Evolutionary conservation across 2,329 filamentous ascomycete genomes (phyloP), one percentile per base, ranked within the genome.

Genomic region (Triangularia verruculosa): DNA sequence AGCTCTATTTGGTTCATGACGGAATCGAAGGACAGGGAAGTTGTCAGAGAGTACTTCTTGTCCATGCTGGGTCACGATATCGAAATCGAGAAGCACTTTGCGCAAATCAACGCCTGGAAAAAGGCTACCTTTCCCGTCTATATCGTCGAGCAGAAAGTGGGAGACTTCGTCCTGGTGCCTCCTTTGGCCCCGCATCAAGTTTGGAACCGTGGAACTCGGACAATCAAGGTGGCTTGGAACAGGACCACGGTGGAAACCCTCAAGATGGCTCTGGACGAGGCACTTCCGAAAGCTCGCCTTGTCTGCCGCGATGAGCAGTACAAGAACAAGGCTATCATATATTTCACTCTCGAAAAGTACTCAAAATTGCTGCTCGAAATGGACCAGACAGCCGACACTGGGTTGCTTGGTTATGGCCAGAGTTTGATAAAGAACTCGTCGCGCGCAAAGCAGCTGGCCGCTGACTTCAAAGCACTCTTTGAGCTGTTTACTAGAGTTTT

Each of bases 1-100:
- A 96, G 91, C 61, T 97, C 95, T 0, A 86, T 99, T 39, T 99
- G 95, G 95, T 97, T 98, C 74, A 98, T 99, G 95, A 98, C 95
- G 0, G 93, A 97, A 74, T 93, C 89, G 34, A 96, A 95, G 71
- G 95, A 99, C 72, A 88, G 95, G 1, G 89, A 93, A 66, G 83
- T 94, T 3, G 93, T 98, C 2, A 89, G 93, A 0, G 94, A 98
- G 72, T 98, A 97, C 75, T 99, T 96, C 80, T 80, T 96, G 57
- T 96, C 93, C 1, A 91, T 92, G 75, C 83, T 99, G 4, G 95
- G 95, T 1, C 95, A 99, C 73, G 94, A 99, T 71, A 93, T 98
- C 65, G 94, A 98, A 73, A 92, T 98, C 17, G 95, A 99, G 73
- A 92, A 94, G 68, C 94, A 98, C 75, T 98, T 98, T 77, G 95